Evolutionary conservation across 202 grass and related monocot genomes (phyloP).

Genomic region (Schoenoplectus tabernaemontani): DNA sequence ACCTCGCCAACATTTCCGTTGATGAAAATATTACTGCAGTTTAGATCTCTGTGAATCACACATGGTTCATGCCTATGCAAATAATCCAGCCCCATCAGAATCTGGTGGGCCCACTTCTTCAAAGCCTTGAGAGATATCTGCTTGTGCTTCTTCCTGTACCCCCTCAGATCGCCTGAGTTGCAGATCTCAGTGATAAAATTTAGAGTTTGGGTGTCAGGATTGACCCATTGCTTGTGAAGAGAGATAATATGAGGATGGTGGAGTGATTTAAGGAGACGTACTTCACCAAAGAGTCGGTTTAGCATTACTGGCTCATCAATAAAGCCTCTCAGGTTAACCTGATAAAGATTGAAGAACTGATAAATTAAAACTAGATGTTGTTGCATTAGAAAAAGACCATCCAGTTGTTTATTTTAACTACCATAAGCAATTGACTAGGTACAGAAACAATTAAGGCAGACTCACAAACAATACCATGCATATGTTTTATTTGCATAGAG

Average conservation of each 20-base stretch:
- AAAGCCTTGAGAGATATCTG: slow-evolving; percentile 87
- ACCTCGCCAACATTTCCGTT: slow-evolving; percentile 98
- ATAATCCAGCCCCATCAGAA: slow-evolving; percentile 74
- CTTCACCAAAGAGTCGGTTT: slow-evolving; percentile 68
- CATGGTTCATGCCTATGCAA: slow-evolving; percentile 90
- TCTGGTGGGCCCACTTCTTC: slow-evolving; percentile 91
- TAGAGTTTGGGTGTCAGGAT: slow-evolving; percentile 55
- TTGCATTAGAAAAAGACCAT: neutral
- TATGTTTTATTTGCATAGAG: neutral
- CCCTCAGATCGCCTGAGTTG: slow-evolving; percentile 77
- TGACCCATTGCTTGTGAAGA: slow-evolving; percentile 78
- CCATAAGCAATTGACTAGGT: neutral
- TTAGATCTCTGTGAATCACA: slow-evolving; percentile 96
- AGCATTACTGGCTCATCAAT: slow-evolving; percentile 57
- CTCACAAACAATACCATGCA: neutral
- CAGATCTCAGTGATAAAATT: slow-evolving; percentile 99
- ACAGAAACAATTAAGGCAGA: neutral
- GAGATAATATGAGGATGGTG: slow-evolving; percentile 83
- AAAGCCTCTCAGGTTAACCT: slow-evolving; percentile 56
- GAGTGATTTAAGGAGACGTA: slow-evolving; percentile 71
- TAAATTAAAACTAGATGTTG: neutral
- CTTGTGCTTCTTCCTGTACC: slow-evolving; percentile 71
- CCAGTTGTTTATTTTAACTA: neutral
- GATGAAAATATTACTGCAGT: slow-evolving; percentile 99
- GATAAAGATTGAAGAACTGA: neutral